Evolutionary conservation across 169 alveolate species (phyloP).

Genomic region (Plasmodium malariae): DNA sequence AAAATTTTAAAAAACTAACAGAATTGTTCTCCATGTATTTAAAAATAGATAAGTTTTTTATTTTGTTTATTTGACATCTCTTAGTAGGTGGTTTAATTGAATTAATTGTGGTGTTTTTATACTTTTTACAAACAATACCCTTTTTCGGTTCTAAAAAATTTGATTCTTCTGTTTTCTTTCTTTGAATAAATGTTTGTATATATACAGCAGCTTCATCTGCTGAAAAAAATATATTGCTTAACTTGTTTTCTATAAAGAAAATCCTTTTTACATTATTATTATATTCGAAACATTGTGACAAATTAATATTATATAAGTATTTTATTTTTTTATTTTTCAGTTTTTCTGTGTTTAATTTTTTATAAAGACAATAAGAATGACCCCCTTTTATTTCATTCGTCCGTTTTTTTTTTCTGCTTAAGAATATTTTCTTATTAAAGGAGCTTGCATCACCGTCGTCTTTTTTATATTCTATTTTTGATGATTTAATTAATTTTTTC

Average conservation of each 20-base stretch:
- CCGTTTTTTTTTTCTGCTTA: slow-evolving; percentile 14
- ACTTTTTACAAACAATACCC: not conserved
- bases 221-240: slow-evolving; percentile 32
- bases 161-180: not conserved
- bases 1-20: slow-evolving; percentile 49
- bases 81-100: slow-evolving; percentile 1
- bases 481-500: slow-evolving; percentile 6
- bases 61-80: slow-evolving; percentile 36
- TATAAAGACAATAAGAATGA: slow-evolving; percentile 7
- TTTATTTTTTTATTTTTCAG: slow-evolving; percentile 67
- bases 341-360: slow-evolving; percentile 24
- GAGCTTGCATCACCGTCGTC: not conserved
- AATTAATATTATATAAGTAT: slow-evolving; percentile 46
- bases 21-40: slow-evolving; percentile 28
- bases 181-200: slow-evolving; percentile 53
- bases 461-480: not conserved
- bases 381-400: not conserved
- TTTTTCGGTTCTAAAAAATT: not conserved
- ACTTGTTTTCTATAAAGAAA: slow-evolving; percentile 57
- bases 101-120: not conserved
- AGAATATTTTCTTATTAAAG: slow-evolving; percentile 1
- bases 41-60: slow-evolving; percentile 55
- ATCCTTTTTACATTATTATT: slow-evolving; percentile 32
- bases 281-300: slow-evolving; percentile 41
- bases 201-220: slow-evolving; percentile 20